Conservation (phyloP, 176 grass and related monocot species). For the Aegilops tauschii region DNA sequence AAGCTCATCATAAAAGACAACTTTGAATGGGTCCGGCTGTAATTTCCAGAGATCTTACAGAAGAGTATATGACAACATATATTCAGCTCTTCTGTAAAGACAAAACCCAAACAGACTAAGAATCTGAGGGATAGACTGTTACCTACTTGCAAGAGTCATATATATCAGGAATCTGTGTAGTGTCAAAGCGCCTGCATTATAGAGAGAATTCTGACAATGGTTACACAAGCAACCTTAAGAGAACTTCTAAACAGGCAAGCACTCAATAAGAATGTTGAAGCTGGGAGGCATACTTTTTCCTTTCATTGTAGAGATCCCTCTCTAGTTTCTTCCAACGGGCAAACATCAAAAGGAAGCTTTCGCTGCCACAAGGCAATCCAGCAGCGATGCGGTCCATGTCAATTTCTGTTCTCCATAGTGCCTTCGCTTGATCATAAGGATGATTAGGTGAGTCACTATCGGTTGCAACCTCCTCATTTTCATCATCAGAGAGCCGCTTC, state of each 20-base stretch:
- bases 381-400: constrained; percentile 79
- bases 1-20: not conserved
- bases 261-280: constrained; percentile 16
- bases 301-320: constrained; percentile 88
- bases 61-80: constrained; percentile 19
- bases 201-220: constrained; percentile 20
- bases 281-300: constrained; percentile 68
- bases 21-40: not conserved
- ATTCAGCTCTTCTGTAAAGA: constrained; percentile 1
- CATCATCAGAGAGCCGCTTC: constrained; percentile 80
- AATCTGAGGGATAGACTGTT: constrained; percentile 25
- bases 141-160: constrained; percentile 99
- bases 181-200: constrained; percentile 81
- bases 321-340: constrained; percentile 96
- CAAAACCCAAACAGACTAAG: not conserved
- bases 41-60: not conserved
- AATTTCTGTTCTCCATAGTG: constrained; percentile 77
- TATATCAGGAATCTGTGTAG: constrained; percentile 89
- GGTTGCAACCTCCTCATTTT: constrained; percentile 65
- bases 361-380: constrained; percentile 92
- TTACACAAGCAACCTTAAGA: constrained; percentile 18
- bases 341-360: constrained; percentile 97
- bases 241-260: not conserved
- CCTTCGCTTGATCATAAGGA: constrained; percentile 85
- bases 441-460: constrained; percentile 50